phyloP scores from a whole-genome alignment of 2,329 filamentous ascomycete species.

The Leptodontidium sp. region DNA sequence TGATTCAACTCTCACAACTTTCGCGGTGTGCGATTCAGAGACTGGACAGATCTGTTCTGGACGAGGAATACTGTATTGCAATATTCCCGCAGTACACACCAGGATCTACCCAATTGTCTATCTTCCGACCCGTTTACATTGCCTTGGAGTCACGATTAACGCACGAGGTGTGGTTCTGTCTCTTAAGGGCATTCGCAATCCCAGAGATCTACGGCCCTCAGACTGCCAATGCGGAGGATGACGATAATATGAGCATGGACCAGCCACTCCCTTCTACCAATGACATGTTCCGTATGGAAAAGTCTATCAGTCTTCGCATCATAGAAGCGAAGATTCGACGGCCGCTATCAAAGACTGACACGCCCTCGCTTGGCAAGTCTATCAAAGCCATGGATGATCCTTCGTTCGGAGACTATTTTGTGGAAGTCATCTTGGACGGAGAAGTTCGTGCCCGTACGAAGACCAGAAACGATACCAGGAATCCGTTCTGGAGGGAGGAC shows the following conservation, averaged over 20 bases:
- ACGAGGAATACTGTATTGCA: slow-evolving; percentile 92
- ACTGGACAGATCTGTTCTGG: slow-evolving; percentile 87
- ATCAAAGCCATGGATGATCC: slow-evolving; percentile 53
- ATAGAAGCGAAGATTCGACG: slow-evolving; percentile 66
- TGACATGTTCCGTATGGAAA: slow-evolving; percentile 68
- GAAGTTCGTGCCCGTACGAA: slow-evolving; percentile 80
- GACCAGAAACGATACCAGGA: slow-evolving; percentile 73
- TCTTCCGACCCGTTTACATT: slow-evolving; percentile 88
- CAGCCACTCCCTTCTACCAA: slow-evolving; percentile 41
- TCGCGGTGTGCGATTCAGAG: slow-evolving; percentile 91
- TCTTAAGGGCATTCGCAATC: slow-evolving; percentile 89
- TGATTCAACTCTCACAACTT: slow-evolving; percentile 87
- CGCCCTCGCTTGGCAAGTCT: slow-evolving; percentile 37
- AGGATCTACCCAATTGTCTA: slow-evolving; percentile 74
- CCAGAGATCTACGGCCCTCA: slow-evolving; percentile 79
- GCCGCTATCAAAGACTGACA: slow-evolving; percentile 44
- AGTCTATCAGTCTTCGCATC: slow-evolving; percentile 64
- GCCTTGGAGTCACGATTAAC: slow-evolving; percentile 85
- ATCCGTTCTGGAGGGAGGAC: slow-evolving; percentile 82
- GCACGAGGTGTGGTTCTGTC: slow-evolving; percentile 98
- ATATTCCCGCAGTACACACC: slow-evolving; percentile 94
- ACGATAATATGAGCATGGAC: slow-evolving; percentile 30
- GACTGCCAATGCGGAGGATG: slow-evolving; percentile 27
- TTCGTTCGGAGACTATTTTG: slow-evolving; percentile 73
- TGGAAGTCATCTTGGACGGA: slow-evolving; percentile 81